These are phyloP conservation scores for Strobilomyces echinocephalus DNA, from an alignment of 768 basidiomycete species.

Conservation along the genomic window DNA sequence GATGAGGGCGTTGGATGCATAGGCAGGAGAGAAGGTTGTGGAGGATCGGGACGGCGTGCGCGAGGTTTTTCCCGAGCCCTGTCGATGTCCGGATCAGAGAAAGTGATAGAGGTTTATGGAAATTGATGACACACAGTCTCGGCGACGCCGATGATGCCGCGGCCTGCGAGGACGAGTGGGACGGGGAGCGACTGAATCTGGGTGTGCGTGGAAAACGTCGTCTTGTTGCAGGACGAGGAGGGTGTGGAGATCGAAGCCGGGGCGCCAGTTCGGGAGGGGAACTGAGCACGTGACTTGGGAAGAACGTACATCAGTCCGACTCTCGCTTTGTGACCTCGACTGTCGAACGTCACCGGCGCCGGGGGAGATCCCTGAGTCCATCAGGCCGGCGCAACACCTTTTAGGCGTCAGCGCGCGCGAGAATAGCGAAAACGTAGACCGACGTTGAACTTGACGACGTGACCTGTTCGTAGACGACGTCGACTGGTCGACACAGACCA, in stretches of 20 bases:
- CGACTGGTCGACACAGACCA: no score
- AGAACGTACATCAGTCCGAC: no score
- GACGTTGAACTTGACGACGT: slow-evolving; percentile 66
- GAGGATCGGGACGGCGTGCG: slow-evolving; percentile 91
- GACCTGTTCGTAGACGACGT: slow-evolving; percentile 83
- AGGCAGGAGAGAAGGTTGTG: slow-evolving; percentile 54
- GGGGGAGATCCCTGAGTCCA: no score
- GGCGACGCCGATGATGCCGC: slow-evolving; percentile 88
- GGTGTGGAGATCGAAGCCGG: slow-evolving; percentile 61
- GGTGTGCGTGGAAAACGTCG: slow-evolving; percentile 67
- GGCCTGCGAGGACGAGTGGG: slow-evolving; percentile 51
- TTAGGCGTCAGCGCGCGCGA: slow-evolving; percentile 2
- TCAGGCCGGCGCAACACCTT: slow-evolving; percentile 17
- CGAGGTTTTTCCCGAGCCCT: slow-evolving; percentile 99
- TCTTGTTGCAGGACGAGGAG: slow-evolving; percentile 55
- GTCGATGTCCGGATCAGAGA: neutral
- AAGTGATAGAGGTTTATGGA: neutral
- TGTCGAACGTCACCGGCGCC: no score
- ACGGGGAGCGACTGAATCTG: slow-evolving; percentile 79
- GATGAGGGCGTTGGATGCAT: slow-evolving; percentile 66
- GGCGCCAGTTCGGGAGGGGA: no score
- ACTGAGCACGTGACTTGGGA: no score
- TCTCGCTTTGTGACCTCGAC: no score
- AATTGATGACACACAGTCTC: slow-evolving; percentile 65
- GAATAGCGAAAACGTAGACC: slow-evolving; percentile 31